Percentiles rank a stretch among this genome's conserved stretches.
phyloP scores from a whole-genome alignment of 1,284 basidiomycete genomes.

The Ustilago bromivora region DNA sequence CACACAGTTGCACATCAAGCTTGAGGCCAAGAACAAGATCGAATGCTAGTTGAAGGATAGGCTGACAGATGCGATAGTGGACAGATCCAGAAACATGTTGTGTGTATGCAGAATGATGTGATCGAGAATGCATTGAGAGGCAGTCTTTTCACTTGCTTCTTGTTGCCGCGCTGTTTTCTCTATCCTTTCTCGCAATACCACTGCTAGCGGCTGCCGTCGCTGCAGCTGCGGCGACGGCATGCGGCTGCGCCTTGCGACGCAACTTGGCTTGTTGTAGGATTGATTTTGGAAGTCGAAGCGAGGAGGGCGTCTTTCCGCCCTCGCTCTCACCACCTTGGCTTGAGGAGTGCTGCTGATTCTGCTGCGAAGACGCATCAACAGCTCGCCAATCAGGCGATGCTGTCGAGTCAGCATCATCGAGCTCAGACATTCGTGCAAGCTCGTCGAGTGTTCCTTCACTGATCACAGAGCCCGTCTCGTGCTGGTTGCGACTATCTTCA shows the following conservation, averaged over 20 bases:
- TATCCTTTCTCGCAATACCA: conserved; percentile 40
- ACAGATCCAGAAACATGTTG: not conserved
- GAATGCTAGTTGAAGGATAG: conserved; percentile 2
- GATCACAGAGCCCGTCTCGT: conserved; percentile 39
- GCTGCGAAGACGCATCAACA: conserved; percentile 13
- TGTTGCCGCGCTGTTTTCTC: conserved; percentile 15
- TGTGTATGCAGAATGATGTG: conserved; percentile 4
- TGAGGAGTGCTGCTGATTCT: conserved; percentile 5
- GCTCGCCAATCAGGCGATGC: conserved; percentile 22
- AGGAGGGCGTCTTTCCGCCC: not conserved
- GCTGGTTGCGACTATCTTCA: conserved; percentile 18
- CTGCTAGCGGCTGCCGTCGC: conserved; percentile 29
- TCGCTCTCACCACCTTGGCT: not conserved
- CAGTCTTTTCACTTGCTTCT: not conserved
- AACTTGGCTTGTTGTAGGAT: conserved; percentile 31
- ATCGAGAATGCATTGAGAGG: not conserved
- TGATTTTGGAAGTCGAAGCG: conserved; percentile 25
- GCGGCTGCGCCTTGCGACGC: conserved; percentile 21
- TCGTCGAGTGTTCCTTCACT: conserved; percentile 58
- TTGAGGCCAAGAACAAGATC: not conserved
- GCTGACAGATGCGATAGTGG: not conserved
- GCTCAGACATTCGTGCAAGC: conserved; percentile 49
- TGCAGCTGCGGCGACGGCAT: conserved; percentile 19
- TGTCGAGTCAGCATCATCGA: conserved; percentile 28
- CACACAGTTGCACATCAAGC: not conserved